Conservation (phyloP, 352 stramenopile species). For the Pythium biforme region DNA sequence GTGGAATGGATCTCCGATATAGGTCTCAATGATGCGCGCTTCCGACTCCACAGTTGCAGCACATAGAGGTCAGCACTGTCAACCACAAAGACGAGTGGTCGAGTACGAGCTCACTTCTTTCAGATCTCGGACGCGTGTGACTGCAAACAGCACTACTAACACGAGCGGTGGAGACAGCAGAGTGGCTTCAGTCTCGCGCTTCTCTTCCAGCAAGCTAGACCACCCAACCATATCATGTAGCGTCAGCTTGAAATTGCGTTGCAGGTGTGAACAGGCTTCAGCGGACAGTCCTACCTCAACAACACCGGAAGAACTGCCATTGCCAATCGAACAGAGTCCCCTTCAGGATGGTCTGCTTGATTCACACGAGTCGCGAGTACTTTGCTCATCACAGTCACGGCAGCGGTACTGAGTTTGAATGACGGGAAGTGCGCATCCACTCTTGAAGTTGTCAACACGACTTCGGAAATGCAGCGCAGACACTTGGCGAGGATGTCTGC, state of each 20-base stretch:
- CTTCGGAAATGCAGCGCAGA: constrained; percentile 11
- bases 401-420: constrained; percentile 5
- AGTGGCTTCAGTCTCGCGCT: neutral
- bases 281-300: neutral
- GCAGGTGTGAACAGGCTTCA: neutral
- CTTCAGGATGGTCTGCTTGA: neutral
- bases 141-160: neutral
- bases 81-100: too few species aligned
- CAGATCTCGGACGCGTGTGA: neutral
- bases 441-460: neutral
- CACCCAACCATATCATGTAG: neutral
- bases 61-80: neutral
- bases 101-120: constrained; percentile 8
- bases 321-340: neutral
- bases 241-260: neutral
- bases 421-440: neutral
- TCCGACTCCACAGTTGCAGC: constrained; percentile 2
- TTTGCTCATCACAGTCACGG: constrained; percentile 6
- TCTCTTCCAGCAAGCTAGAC: neutral
- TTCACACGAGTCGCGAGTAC: neutral
- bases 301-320: neutral
- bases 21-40: neutral
- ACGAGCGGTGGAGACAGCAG: constrained; percentile 1
- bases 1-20: constrained; percentile 11
- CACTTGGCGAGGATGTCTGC: constrained; percentile 3